Evolutionary conservation across 345 rosid genomes (phyloP), one percentile per base, ranked within the genome.

Genomic region (rapeseed (Brassica napus)): DNA sequence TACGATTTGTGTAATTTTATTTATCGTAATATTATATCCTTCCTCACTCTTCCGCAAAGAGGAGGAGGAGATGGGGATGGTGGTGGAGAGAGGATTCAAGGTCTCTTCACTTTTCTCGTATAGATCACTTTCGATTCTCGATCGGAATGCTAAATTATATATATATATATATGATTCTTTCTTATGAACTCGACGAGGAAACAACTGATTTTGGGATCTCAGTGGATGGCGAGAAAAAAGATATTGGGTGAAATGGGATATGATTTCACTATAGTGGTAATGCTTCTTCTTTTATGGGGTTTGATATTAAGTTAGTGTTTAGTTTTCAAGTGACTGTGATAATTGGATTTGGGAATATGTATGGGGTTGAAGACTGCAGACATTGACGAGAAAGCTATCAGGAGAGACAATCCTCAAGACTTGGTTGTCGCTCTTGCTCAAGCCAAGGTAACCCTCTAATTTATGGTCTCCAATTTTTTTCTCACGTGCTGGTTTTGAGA

Each of bases 191-290:
- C 57, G 74, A 91, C 49, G 49, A 35, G 42, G 3, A 42, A 42
- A 42, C 49, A 95, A 97, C 34, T 94, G 69, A 89, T 95, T 59
- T 44, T 95, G 73, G 99, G 98, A 14, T 95, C 98, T 23, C 82
- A 91, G 44, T 95, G 97, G 4, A 83, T 83, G 84, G 88, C 96
- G 0, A 85, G 99, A 58, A 86, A 82, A 44, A 74, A 80, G 65
- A 95, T 95, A 74, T 79, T 95, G 5, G 72, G 90, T 42, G 97
- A 95, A 39, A 95, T 95, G 98, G 97, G 99, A 30, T 93, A 91
- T 79, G 88, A 90, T 35, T 95, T 91, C 86, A 84, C 84, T 7
- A 64, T 91, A 52, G 39, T 85, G 83, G 97, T 94, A 85, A 18
- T 3, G 66, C 4, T 60, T 1, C 64, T 35, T 49, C 18, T 15